Evolutionary conservation across 2,329 filamentous ascomycete genomes (phyloP).

Genomic region (Elsinoe australis): DNA sequence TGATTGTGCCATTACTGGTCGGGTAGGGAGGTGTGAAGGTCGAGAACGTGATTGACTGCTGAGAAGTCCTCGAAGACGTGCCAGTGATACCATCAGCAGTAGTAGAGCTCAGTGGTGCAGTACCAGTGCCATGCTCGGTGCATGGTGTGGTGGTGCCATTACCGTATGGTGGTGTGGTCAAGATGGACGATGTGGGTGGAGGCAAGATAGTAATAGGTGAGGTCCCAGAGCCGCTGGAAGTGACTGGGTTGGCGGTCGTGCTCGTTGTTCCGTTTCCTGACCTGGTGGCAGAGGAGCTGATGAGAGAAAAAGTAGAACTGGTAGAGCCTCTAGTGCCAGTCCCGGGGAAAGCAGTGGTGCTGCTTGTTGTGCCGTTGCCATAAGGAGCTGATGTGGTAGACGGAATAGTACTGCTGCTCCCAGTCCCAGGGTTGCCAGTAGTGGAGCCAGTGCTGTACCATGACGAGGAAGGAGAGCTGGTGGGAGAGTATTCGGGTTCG

Average conservation of each 20-base stretch:
- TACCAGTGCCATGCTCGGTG: conserved; percentile 2
- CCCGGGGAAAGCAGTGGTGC: conserved; percentile 1
- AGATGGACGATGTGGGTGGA: conserved; percentile 1
- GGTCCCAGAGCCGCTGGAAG: neutral
- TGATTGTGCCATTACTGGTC: neutral
- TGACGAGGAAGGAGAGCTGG: neutral
- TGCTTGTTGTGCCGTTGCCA: conserved; percentile 5
- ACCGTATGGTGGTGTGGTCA: neutral
- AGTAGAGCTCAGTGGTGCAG: conserved; percentile 3
- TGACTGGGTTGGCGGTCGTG: conserved; percentile 2
- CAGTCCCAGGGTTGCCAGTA: neutral
- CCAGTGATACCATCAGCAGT: conserved; percentile 3
- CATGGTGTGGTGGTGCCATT: conserved; percentile 4
- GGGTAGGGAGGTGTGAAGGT: conserved; percentile 3
- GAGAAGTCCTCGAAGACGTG: conserved; percentile 8
- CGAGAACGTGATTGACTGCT: neutral
- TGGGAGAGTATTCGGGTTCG: neutral
- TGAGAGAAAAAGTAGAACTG: neutral
- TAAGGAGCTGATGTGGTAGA: conserved; percentile 2
- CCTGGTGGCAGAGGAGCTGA: conserved; percentile 9
- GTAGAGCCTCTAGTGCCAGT: neutral
- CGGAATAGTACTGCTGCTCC: neutral
- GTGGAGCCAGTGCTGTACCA: neutral
- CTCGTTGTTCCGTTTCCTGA: conserved; percentile 7
- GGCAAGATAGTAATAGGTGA: neutral